These are phyloP conservation scores for Oidiodendron maius DNA, from an alignment of 495 filamentous ascomycete species.

Conservation along the genomic window DNA sequence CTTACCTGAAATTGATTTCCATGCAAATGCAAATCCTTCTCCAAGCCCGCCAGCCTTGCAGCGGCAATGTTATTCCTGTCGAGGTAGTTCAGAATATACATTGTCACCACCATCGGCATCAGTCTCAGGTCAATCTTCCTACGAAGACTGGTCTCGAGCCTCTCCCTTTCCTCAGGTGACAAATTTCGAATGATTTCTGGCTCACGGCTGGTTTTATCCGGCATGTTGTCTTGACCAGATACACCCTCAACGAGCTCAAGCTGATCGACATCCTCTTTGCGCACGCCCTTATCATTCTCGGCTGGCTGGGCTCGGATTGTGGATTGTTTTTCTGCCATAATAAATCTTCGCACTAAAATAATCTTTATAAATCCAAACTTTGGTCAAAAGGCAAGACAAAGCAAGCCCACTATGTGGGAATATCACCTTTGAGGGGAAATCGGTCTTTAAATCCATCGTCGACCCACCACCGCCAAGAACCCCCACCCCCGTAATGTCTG, in stretches of 20 bases:
- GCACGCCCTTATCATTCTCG: constrained; percentile 4
- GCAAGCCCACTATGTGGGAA: no score
- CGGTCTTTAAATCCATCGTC: no score
- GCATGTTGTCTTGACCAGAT: not conserved
- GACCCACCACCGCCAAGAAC: no score
- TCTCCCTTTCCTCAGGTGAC: constrained; percentile 40
- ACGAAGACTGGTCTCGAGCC: constrained; percentile 50
- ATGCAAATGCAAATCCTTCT: constrained; percentile 55
- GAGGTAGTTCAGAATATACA: constrained; percentile 1
- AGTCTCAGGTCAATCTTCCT: constrained; percentile 45
- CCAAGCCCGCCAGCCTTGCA: constrained; percentile 63
- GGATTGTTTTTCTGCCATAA: no score
- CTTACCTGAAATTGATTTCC: constrained; percentile 20
- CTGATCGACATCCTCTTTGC: not conserved
- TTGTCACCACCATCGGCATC: constrained; percentile 49
- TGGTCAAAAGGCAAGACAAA: no score
- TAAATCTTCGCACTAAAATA: no score
- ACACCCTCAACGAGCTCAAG: constrained; percentile 3
- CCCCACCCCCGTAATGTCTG: no score
- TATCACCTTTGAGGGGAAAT: no score
- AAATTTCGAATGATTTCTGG: constrained; percentile 1
- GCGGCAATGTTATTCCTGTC: constrained; percentile 56
- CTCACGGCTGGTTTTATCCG: constrained; percentile 1
- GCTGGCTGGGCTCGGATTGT: no score
- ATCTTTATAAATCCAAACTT: no score